These are phyloP conservation scores for Kalmanozyma brasiliensis DNA, from an alignment of 1,284 basidiomycete genomes.

Conservation along the genomic window DNA sequence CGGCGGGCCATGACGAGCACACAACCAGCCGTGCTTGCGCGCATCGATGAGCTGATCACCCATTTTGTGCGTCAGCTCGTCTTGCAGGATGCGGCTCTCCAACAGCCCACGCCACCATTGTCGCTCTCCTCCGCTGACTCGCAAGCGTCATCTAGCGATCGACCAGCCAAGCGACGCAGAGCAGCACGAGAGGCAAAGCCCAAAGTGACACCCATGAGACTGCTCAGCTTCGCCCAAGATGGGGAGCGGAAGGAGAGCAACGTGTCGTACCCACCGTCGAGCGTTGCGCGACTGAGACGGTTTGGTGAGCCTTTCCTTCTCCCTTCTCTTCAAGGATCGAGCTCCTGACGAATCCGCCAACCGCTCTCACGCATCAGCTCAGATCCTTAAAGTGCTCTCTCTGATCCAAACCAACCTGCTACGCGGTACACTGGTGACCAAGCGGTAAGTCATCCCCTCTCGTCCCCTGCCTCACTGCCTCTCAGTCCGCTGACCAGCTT, in stretches of 20 bases:
- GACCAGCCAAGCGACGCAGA: constrained; percentile 5
- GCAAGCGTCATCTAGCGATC: not conserved
- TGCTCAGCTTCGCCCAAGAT: not conserved
- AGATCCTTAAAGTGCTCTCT: constrained; percentile 39
- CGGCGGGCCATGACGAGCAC: not conserved
- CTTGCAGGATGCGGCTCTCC: not conserved
- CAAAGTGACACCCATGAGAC: not conserved
- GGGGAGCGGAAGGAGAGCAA: not conserved
- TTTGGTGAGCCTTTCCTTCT: constrained; percentile 19
- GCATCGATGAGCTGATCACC: constrained; percentile 24
- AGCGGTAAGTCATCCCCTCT: constrained; percentile 33
- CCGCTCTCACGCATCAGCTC: constrained; percentile 12
- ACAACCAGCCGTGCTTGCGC: constrained; percentile 3
- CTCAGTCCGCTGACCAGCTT: not conserved
- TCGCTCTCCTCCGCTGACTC: not conserved
- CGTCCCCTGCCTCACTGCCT: not conserved
- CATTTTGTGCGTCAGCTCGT: constrained; percentile 19
- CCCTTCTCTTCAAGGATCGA: not conserved
- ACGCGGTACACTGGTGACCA: constrained; percentile 24
- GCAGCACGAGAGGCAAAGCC: not conserved
- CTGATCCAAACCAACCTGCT: constrained; percentile 38
- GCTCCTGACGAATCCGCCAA: not conserved
- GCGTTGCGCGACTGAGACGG: constrained; percentile 6
- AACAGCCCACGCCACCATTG: not conserved
- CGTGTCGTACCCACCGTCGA: constrained; percentile 18